Percentiles rank a stretch among this genome's conserved stretches.
These are phyloP conservation scores for Phaeoacremonium minimum DNA, from an alignment of 2,329 filamentous ascomycete species.

Conservation along the genomic window DNA sequence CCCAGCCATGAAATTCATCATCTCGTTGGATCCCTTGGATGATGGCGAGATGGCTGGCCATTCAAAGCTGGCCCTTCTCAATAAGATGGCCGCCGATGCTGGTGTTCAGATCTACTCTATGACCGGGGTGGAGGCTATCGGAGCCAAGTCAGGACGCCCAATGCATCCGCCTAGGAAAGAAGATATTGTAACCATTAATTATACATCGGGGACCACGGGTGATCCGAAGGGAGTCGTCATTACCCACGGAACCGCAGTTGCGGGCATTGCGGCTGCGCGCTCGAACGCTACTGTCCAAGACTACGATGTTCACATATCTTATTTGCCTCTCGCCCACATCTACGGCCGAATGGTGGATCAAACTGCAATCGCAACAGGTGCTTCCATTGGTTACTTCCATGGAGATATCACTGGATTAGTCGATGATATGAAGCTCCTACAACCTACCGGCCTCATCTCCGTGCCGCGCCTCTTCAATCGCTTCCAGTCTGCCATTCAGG, in stretches of 20 bases:
- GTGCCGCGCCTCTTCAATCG: slow-evolving; percentile 91
- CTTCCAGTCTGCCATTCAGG: slow-evolving; percentile 78
- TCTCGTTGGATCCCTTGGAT: slow-evolving; percentile 80
- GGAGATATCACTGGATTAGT: slow-evolving; percentile 82
- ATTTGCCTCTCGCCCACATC: slow-evolving; percentile 91
- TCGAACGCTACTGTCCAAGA: slow-evolving; percentile 44
- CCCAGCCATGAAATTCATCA: slow-evolving; percentile 79
- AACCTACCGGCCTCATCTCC: slow-evolving; percentile 78
- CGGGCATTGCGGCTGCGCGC: slow-evolving; percentile 62
- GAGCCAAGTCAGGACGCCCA: slow-evolving; percentile 63
- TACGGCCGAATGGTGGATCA: slow-evolving; percentile 85
- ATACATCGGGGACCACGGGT: slow-evolving; percentile 82
- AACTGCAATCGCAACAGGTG: slow-evolving; percentile 65
- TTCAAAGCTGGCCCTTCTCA: slow-evolving; percentile 76
- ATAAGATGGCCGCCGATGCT: slow-evolving; percentile 66
- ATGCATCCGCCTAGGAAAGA: slow-evolving; percentile 68
- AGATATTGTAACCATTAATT: slow-evolving; percentile 86
- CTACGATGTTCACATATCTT: slow-evolving; percentile 70
- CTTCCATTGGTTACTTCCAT: slow-evolving; percentile 85
- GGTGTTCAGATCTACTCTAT: slow-evolving; percentile 80
- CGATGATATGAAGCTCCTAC: slow-evolving; percentile 85
- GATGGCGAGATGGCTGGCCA: slow-evolving; percentile 70
- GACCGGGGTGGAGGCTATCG: slow-evolving; percentile 75
- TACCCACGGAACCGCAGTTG: slow-evolving; percentile 76
- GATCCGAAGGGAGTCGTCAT: slow-evolving; percentile 80